Evolutionary conservation across 1,139 yeast species (phyloP), one percentile per base, ranked within the genome.

Genomic region (Debaryomyces singareniensis): DNA sequence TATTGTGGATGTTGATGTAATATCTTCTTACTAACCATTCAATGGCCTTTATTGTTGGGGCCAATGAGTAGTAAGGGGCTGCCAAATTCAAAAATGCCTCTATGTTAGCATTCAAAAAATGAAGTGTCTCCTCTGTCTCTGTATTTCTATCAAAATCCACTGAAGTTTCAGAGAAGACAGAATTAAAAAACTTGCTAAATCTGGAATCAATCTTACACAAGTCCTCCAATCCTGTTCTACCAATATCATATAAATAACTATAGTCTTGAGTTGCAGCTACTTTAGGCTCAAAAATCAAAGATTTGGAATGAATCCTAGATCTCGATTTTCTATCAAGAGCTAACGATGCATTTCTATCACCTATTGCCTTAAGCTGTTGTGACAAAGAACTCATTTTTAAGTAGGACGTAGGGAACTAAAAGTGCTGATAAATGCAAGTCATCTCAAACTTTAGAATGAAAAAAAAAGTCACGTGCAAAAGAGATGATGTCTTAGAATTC

Each of bases 21-120:
- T 89, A 93, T 45, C 97, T 72, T 60, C 98, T 80, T 15, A 91
- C 80, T 24, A 91, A 73, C 98, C 98, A 91, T 61, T 91, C 99
- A 9, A 86, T 67, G 7, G 96, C 93, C 46, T 79, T 80, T 30
- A 86, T 53, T 2, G 96, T 73, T 11, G 95, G 85, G 18, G 78
- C 71, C 31, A 87, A 61, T 38, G 75, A 72, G 68, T 91, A 77
- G 46, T 75, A 71, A 3, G 86, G 85, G 2, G 95, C 81, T n/a
- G 78, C 64, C 40, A 89, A 64, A 31, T 79, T 68, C 38, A 91
- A 61, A 48, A 85, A 91, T 12, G 80, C 79, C 36, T 75, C 73
- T 31, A 91, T 73, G 24, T 91, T 87, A 35, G 68, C 70, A 51
- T 87, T 78, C 36, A 93, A 64, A 39, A 76, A 75, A n/a, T 67